These are phyloP conservation scores for Pythium aquatile DNA, from an alignment of 352 stramenopile genomes.

Conservation along the genomic window DNA sequence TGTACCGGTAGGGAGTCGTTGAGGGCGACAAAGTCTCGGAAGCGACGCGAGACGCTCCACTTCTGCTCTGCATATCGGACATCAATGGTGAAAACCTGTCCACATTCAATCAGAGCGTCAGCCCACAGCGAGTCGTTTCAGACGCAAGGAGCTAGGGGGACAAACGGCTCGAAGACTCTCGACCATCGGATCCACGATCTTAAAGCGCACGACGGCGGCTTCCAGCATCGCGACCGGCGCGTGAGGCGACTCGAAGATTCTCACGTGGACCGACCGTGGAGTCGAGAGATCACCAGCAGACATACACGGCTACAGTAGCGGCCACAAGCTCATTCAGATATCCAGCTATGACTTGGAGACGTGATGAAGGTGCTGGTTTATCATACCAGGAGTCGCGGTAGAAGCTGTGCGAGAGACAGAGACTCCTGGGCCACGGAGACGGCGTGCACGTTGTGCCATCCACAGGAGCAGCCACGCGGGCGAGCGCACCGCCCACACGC, in stretches of 20 bases:
- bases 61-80: constrained; percentile 35
- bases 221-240: constrained; percentile 29
- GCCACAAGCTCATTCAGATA: not conserved
- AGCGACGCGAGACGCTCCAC: constrained; percentile 48
- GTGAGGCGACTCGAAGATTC: constrained; percentile 31
- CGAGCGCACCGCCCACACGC: constrained; percentile 15
- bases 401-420: constrained; percentile 15
- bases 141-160: not conserved
- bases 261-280: constrained; percentile 15
- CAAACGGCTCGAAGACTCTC: constrained; percentile 41
- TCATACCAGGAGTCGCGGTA: constrained; percentile 19
- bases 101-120: not conserved
- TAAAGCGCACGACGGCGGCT: constrained; percentile 31
- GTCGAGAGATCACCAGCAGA: not conserved
- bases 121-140: too few species aligned
- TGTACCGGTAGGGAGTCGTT: constrained; percentile 20
- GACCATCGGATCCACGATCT: constrained; percentile 39
- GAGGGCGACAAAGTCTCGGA: constrained; percentile 44
- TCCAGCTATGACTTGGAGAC: not conserved
- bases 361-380: not conserved
- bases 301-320: not conserved
- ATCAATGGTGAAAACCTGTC: constrained; percentile 46
- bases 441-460: constrained; percentile 24
- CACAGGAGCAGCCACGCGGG: constrained; percentile 16
- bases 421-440: constrained; percentile 13